Evolutionary conservation across 1,284 basidiomycete species (phyloP).

Genomic region (Ganoderma lucidum): DNA sequence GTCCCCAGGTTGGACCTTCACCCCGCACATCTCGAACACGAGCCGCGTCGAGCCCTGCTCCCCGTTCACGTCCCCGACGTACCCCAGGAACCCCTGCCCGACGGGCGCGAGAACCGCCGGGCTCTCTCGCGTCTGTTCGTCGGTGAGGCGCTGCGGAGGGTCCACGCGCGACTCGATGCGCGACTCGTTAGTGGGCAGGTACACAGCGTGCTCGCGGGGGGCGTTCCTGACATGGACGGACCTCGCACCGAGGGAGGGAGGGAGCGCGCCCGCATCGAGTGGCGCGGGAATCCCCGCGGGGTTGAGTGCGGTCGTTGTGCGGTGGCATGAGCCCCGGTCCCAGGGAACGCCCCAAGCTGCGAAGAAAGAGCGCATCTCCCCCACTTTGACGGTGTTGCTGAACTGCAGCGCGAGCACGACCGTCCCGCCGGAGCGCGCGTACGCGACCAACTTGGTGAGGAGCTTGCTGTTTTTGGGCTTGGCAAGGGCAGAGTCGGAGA

Average conservation of each 20-base stretch:
- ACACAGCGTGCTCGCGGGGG: slow-evolving; percentile 25
- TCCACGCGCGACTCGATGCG: slow-evolving; percentile 26
- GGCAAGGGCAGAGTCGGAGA: slow-evolving; percentile 25
- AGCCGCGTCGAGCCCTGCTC: slow-evolving; percentile 32
- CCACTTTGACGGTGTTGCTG: slow-evolving; percentile 18
- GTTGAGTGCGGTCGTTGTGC: slow-evolving; percentile 32
- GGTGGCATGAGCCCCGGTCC: slow-evolving; percentile 28
- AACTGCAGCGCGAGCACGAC: slow-evolving; percentile 31
- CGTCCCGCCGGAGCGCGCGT: slow-evolving; percentile 24
- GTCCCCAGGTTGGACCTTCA: slow-evolving; percentile 29
- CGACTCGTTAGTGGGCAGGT: slow-evolving; percentile 26
- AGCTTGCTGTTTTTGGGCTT: slow-evolving; percentile 8
- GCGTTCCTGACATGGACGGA: slow-evolving; percentile 30
- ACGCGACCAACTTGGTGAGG: neutral
- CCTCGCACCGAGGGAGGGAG: slow-evolving; percentile 30
- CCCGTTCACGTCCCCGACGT: slow-evolving; percentile 34
- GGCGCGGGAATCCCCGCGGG: slow-evolving; percentile 29
- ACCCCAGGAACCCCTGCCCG: slow-evolving; percentile 32
- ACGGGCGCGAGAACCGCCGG: slow-evolving; percentile 31
- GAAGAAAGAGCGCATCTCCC: slow-evolving; percentile 11
- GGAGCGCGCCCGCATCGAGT: slow-evolving; percentile 20
- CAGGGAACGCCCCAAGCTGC: slow-evolving; percentile 28
- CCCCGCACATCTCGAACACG: slow-evolving; percentile 34
- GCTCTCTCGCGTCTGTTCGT: slow-evolving; percentile 21
- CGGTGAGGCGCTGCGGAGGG: slow-evolving; percentile 17